Evolutionary conservation across 495 filamentous ascomycete genomes (phyloP).

Genomic region (Penicillium nucicola): DNA sequence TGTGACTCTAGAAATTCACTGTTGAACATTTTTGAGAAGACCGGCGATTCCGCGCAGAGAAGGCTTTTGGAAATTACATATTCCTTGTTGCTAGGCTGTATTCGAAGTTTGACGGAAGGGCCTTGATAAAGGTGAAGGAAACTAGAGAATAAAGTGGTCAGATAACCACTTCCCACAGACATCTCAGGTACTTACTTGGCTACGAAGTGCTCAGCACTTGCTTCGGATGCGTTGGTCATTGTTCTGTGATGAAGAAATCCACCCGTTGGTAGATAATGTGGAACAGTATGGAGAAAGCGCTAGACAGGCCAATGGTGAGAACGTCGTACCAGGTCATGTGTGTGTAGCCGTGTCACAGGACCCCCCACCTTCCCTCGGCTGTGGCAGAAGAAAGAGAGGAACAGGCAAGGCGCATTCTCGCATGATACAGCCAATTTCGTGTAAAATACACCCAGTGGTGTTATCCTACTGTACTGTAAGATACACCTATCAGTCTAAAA

Average conservation of each 20-base stretch:
- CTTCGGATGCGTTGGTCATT: slow-evolving; percentile 1
- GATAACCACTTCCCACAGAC: background rate
- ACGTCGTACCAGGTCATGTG: no score
- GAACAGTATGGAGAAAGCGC: no score
- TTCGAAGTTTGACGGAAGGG: slow-evolving; percentile 1
- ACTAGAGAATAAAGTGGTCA: background rate
- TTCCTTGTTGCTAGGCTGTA: slow-evolving; percentile 11
- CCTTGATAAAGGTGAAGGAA: slow-evolving; percentile 6
- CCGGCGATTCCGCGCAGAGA: slow-evolving; percentile 21
- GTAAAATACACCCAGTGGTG: no score
- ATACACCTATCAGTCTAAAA: no score
- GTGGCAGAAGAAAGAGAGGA: no score
- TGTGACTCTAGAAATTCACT: slow-evolving; percentile 18
- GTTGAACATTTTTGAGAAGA: slow-evolving; percentile 25
- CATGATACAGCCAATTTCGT: no score
- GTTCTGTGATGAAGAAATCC: background rate
- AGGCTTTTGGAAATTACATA: slow-evolving; percentile 21
- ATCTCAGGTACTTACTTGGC: background rate
- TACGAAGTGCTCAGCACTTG: slow-evolving; percentile 1
- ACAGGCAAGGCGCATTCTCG: no score
- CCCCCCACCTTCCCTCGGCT: no score
- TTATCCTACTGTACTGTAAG: no score
- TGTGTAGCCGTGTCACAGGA: no score
- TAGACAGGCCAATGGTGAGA: no score
- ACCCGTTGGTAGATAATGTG: no score